phyloP scores from a whole-genome alignment of 1,139 yeast genomes.

The Petasospora rhodanensis region DNA sequence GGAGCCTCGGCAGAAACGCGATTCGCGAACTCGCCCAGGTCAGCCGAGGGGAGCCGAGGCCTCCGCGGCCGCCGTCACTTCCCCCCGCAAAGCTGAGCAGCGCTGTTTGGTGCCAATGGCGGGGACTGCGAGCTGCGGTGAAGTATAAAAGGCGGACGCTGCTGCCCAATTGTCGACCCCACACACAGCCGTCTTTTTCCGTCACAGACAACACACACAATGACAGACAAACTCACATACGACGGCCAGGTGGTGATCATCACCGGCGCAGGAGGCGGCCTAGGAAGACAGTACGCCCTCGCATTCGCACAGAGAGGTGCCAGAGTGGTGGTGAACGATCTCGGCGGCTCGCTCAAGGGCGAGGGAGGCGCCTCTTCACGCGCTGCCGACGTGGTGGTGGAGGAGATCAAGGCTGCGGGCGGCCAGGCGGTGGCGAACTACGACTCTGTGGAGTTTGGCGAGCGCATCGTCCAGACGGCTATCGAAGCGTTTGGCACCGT shows the following conservation, averaged over 20 bases:
- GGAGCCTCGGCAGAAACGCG: neutral
- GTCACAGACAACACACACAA: slow-evolving; percentile 3
- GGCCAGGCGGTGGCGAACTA: slow-evolving; percentile 93
- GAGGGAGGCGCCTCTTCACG: slow-evolving; percentile 60
- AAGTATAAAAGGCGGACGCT: neutral
- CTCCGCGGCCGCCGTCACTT: no score
- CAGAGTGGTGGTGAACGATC: slow-evolving; percentile 84
- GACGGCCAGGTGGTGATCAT: slow-evolving; percentile 84
- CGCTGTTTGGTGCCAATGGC: no score
- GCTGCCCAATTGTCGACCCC: neutral
- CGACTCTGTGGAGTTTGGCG: slow-evolving; percentile 87
- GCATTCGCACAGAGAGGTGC: slow-evolving; percentile 92
- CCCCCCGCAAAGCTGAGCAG: neutral
- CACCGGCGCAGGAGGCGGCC: slow-evolving; percentile 98
- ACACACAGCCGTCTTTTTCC: neutral
- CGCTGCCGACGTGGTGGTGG: slow-evolving; percentile 88
- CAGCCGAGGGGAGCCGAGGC: neutral
- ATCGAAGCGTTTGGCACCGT: slow-evolving; percentile 83
- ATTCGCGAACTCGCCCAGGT: neutral
- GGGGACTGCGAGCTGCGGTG: no score
- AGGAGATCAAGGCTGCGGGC: slow-evolving; percentile 70
- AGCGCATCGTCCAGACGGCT: slow-evolving; percentile 81
- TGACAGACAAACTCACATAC: slow-evolving; percentile 35
- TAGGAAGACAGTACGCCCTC: slow-evolving; percentile 84
- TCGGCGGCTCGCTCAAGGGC: slow-evolving; percentile 81